A percentile compares a stretch with the other conserved stretches of the same genome.
These are phyloP conservation scores for Gnomoniopsis smithogilvyi DNA, from an alignment of 2,329 filamentous ascomycete genomes.

Conservation along the genomic window DNA sequence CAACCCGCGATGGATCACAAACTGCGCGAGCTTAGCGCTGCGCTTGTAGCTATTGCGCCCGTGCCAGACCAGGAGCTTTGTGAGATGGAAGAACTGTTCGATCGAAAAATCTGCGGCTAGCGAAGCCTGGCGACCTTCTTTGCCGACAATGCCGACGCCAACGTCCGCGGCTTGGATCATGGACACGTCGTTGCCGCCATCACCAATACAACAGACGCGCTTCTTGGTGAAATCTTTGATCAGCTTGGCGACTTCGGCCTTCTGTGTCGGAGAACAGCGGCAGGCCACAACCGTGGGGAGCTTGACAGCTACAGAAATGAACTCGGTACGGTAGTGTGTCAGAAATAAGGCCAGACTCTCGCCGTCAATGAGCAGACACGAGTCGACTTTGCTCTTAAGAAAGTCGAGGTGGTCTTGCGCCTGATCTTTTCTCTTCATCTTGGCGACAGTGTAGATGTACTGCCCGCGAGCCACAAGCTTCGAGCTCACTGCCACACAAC, in stretches of 20 bases:
- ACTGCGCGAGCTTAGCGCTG: conserved; percentile 91
- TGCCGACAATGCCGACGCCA: conserved; percentile 95
- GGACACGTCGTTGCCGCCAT: conserved; percentile 96
- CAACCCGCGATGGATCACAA: conserved; percentile 94
- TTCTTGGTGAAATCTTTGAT: conserved; percentile 93
- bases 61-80: conserved; percentile 98
- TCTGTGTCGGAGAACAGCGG: conserved; percentile 94
- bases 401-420: conserved; percentile 89
- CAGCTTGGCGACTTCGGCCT: conserved; percentile 86
- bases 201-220: conserved; percentile 94
- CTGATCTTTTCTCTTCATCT: conserved; percentile 77
- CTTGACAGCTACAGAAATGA: conserved; percentile 82
- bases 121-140: conserved; percentile 92
- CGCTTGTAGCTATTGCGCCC: conserved; percentile 97
- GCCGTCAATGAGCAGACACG: conserved; percentile 89
- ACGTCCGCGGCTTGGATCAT: conserved; percentile 99
- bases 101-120: conserved; percentile 96
- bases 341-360: conserved; percentile 85
- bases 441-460: conserved; percentile 90
- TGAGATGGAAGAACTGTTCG: conserved; percentile 90
- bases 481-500: conserved; percentile 91
- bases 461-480: conserved; percentile 92
- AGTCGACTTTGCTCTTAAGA: conserved; percentile 80
- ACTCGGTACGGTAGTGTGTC: conserved; percentile 75
- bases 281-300: conserved; percentile 93